Evolutionary conservation across 1,284 basidiomycete species (phyloP).

Genomic region (Spongispora temasekensis): DNA sequence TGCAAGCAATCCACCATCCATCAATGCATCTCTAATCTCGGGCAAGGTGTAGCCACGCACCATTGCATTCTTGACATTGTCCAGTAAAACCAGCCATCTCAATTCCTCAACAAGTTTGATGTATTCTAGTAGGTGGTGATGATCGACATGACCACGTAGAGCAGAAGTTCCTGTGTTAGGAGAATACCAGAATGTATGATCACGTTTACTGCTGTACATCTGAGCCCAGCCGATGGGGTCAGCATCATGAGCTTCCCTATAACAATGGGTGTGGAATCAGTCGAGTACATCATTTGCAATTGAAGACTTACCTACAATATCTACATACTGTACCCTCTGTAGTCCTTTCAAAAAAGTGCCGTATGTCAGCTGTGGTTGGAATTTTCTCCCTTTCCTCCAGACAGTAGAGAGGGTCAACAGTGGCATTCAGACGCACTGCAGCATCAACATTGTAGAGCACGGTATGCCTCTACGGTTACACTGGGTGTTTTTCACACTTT

Average conservation of each 20-base stretch:
- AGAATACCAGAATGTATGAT: not conserved
- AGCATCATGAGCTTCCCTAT: not conserved
- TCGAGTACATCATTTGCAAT: not conserved
- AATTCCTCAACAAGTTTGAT: not conserved
- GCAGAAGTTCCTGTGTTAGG: not conserved
- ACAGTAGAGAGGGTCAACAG: no score
- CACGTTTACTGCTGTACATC: not conserved
- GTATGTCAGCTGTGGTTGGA: not conserved
- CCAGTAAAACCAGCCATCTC: not conserved
- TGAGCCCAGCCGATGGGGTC: not conserved
- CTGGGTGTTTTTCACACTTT: no score
- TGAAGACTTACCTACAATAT: not conserved
- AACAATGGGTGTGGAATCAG: not conserved
- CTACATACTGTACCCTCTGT: not conserved
- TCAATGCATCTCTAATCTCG: not conserved
- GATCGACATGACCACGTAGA: not conserved
- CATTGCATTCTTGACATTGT: not conserved
- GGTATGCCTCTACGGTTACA: no score
- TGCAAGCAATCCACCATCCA: not conserved
- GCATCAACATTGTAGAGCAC: no score
- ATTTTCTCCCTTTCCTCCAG: no score
- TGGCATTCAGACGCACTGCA: no score
- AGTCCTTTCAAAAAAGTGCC: not conserved
- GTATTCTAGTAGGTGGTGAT: not conserved
- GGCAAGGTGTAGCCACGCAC: not conserved